Base-by-base conservation (phyloP, 2,329 filamentous ascomycete species). In the Cladobotryum protrusum region DNA sequence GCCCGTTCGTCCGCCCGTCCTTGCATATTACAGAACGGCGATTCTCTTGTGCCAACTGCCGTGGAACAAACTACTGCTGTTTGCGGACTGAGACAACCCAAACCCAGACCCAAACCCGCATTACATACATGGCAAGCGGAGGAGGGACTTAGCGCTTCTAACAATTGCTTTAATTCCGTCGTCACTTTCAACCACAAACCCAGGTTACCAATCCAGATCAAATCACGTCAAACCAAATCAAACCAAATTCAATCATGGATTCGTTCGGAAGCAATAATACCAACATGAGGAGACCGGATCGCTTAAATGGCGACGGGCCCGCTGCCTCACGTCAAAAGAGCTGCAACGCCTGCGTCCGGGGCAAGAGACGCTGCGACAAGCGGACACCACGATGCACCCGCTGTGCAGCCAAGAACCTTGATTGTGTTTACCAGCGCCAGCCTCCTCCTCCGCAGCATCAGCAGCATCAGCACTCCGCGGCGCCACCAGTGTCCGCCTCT, bases 361-460 rank as follows among this genome's bases (percentile, higher is more conserved):
- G 71, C 59, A 76, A 76, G 60, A 66, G 72, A 45, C 67, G 72
- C 52, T 76, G 73, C 60, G 72, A 76, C 58, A 74, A 75, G 64
- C 64, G 60, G 42, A 63, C 61, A 8, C 72, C 73, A 14, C 61
- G 62, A 42, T 75, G 72, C 58, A 66, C 66, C 18, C 70, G 72
- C 46, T 76, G 72, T 57, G 62, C 62, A 4, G 67, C 65, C 57
- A 72, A 71, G 61, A 64, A 66, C 15, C 64, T 70, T 47, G 61
- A 65, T 39, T 75, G 72, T 57, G 58, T 71, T 24, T 75, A 76
- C 50, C 66, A 67, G 59, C 65, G 62, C 49, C 54, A 65, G 40
- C 69, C 62, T 39, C 62, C 58, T 12, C 58, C 57, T n/a, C 54
- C 48, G n/a, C 52, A 34, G 5, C 46, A 34, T n/a, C 47, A 4